A percentile compares a stretch with the other conserved stretches of the same genome.
phyloP scores from a whole-genome alignment of 768 basidiomycete genomes.

The Suillus discolor region DNA sequence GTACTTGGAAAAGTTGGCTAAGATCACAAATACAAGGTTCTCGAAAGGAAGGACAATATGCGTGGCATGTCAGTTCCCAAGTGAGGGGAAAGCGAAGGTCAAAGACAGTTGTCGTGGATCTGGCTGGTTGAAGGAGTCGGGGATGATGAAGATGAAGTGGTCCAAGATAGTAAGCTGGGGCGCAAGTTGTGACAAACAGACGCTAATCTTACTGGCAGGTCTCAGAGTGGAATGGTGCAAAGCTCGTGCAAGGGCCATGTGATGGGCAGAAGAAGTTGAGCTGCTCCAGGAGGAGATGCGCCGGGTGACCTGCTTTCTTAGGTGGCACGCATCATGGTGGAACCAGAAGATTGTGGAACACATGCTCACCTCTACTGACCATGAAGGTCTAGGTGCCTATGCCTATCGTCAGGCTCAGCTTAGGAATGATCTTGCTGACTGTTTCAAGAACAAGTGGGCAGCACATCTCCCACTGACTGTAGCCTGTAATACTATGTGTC shows the following conservation, averaged over 20 bases:
- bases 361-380: background rate
- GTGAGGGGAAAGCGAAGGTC: background rate
- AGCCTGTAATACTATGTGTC: background rate
- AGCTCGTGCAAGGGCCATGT: background rate
- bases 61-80: background rate
- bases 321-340: background rate
- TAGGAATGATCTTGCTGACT: background rate
- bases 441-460: background rate
- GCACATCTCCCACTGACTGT: too few species aligned
- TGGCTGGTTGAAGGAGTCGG: background rate
- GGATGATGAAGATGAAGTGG: background rate
- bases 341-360: background rate
- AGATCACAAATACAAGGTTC: background rate
- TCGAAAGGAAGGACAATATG: background rate
- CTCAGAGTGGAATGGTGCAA: background rate
- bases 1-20: background rate
- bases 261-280: slow-evolving; percentile 3
- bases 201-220: background rate
- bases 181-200: background rate
- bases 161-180: background rate
- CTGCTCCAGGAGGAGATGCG: slow-evolving; percentile 4
- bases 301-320: background rate
- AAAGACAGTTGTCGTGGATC: background rate
- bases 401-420: background rate
- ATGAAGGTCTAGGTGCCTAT: background rate